These are phyloP conservation scores for Neurospora sp. DNA, from an alignment of 495 filamentous ascomycete genomes.

Conservation along the genomic window DNA sequence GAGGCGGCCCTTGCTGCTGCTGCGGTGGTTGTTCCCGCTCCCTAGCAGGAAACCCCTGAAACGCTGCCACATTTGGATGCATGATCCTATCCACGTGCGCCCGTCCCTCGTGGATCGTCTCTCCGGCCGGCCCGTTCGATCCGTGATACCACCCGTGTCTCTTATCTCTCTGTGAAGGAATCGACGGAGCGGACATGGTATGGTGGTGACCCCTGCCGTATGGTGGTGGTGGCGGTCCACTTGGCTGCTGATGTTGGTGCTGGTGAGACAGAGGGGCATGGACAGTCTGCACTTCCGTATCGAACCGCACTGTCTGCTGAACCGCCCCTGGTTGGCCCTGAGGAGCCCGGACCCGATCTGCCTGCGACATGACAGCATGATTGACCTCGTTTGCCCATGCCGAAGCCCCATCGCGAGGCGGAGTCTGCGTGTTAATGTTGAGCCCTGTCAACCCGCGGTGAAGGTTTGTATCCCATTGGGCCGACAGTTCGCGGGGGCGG, in stretches of 20 bases:
- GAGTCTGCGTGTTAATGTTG: constrained; percentile 46
- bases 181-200: constrained; percentile 40
- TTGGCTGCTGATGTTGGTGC: background rate
- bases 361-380: constrained; percentile 38
- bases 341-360: constrained; percentile 26
- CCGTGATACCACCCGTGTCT: constrained; percentile 64
- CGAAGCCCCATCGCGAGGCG: constrained; percentile 44
- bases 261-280: constrained; percentile 2
- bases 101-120: constrained; percentile 27
- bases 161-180: constrained; percentile 48
- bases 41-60: constrained; percentile 34
- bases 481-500: constrained; percentile 46
- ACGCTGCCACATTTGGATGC: constrained; percentile 37
- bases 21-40: constrained; percentile 16
- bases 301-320: constrained; percentile 36
- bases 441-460: constrained; percentile 66
- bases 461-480: constrained; percentile 67
- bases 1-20: background rate
- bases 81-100: constrained; percentile 37
- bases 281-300: constrained; percentile 20
- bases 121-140: constrained; percentile 30
- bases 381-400: constrained; percentile 42
- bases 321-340: constrained; percentile 4
- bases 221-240: background rate
- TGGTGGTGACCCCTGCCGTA: constrained; percentile 31